Base-by-base conservation (phyloP, 805 yeast species). In the Zygosaccharomyces bailii region DNA sequence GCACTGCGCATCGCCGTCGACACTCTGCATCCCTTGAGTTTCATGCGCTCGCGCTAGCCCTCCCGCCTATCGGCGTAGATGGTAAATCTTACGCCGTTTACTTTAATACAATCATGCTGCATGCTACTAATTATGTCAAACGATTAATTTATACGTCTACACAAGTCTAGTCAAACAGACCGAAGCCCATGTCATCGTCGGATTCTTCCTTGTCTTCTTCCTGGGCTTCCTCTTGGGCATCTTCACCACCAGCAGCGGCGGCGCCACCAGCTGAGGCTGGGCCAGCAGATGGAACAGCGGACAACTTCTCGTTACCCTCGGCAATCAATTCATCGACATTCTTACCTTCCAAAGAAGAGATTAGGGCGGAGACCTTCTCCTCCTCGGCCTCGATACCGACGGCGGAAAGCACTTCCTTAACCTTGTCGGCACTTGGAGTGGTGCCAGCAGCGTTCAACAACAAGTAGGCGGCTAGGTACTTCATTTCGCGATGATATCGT, bases 381-480 rank as follows among this genome's bases (percentile, higher is more conserved):
- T 84, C 88, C 69, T 93, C 97, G 70, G 83, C 87, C 74, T 93
- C 99, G 63, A 87, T 83, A 74, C 97, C 97, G 66, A 91, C 98
- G 49, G 98, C 77, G 70, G 86, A 84, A 70, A 93, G 82, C 67
- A 93, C 84, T 62, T 84, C 66, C 75, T 86, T 76, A 80, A 93
- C 80, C 74, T 88, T 91, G 68, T 85, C 82, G 64, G 96, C 95
- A 62, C 96, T 78, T 76, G 99, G 98, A 66, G 93, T 69, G 71
- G 89, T 72, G 73, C 98, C 99, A 75, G 96, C 96, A 73, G 93
- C 89, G 78, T 84, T 89, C 76, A 93, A 83, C 78, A 91, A 85
- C 76, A 93, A 85, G 82, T 93, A 93, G 75, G 99, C 98, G 78
- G 99, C 99, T 78, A 93, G 85, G 84, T 91, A 91, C 86, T 89